Evolutionary conservation across 768 basidiomycete genomes (phyloP).

Genomic region (Hygrophoropsis aurantiaca): DNA sequence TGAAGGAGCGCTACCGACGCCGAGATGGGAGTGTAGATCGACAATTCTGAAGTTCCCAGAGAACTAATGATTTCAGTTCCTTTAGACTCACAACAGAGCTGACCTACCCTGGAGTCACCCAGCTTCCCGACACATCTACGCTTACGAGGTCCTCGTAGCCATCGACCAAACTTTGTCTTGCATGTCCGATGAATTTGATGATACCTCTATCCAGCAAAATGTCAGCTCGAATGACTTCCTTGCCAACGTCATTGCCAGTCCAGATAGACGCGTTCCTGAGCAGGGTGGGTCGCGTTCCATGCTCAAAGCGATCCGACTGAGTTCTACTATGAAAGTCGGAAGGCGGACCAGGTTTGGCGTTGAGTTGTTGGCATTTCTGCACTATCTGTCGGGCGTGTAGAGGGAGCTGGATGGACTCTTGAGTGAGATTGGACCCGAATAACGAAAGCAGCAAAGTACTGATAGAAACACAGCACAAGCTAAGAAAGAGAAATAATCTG

Average conservation of each 20-base stretch:
- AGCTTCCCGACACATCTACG: constrained; percentile 59
- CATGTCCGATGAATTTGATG: constrained; percentile 51
- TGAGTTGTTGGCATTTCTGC: constrained; percentile 46
- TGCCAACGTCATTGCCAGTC: constrained; percentile 65
- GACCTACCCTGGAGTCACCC: constrained; percentile 56
- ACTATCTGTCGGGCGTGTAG: constrained; percentile 30
- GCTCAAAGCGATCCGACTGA: constrained; percentile 54
- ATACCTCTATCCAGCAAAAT: constrained; percentile 65
- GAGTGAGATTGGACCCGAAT: neutral
- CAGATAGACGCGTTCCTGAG: constrained; percentile 76
- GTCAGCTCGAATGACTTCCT: constrained; percentile 56
- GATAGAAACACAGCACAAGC: constrained; percentile 14
- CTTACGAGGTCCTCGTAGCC: constrained; percentile 23
- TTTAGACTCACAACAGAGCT: neutral
- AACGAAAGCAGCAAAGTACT: too few species aligned
- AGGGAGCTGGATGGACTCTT: constrained; percentile 11
- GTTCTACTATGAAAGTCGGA: constrained; percentile 46
- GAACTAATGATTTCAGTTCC: neutral
- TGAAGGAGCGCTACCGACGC: constrained; percentile 37
- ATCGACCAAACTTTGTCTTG: constrained; percentile 4
- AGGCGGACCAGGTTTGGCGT: constrained; percentile 42
- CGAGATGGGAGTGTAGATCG: constrained; percentile 61
- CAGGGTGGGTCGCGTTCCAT: constrained; percentile 51
- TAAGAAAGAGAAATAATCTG: constrained; percentile 12
- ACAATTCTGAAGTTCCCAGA: constrained; percentile 35